A percentile compares a stretch with the other conserved stretches of the same genome.
Evolutionary conservation across 352 stramenopile genomes (phyloP).

Genomic region (Lagenidium giganteum): DNA sequence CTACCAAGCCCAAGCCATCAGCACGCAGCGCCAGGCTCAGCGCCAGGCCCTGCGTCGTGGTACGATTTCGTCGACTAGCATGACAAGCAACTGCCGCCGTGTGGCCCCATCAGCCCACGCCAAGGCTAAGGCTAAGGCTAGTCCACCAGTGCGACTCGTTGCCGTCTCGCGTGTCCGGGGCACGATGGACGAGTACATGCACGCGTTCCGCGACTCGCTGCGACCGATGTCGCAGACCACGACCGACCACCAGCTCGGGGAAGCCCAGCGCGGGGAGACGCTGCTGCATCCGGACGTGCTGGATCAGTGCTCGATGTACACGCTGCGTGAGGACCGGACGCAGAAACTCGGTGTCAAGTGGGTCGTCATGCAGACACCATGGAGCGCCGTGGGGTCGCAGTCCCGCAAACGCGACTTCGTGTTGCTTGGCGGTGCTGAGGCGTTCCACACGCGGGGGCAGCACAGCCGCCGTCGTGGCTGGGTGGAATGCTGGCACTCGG

Average conservation of each 20-base stretch:
- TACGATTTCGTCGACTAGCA: neutral
- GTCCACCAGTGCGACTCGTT: constrained; percentile 3
- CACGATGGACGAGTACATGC: constrained; percentile 24
- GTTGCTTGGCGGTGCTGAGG: constrained; percentile 28
- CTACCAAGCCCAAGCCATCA: too few species aligned
- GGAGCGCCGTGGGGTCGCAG: constrained; percentile 6
- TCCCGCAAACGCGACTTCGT: constrained; percentile 35
- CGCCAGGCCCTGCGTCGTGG: neutral
- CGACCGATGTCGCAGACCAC: neutral
- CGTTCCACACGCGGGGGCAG: constrained; percentile 19
- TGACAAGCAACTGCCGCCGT: too few species aligned
- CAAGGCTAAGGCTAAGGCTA: constrained; percentile 1
- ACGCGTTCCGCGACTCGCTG: constrained; percentile 17
- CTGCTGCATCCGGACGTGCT: constrained; percentile 13
- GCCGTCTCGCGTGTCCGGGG: constrained; percentile 13
- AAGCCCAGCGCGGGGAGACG: constrained; percentile 10
- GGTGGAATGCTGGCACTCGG: constrained; percentile 14
- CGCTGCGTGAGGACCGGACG: constrained; percentile 19
- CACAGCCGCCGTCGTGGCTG: constrained; percentile 8
- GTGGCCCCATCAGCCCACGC: too few species aligned
- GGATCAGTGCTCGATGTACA: too few species aligned
- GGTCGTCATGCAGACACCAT: constrained; percentile 23
- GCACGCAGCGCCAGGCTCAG: neutral
- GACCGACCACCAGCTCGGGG: constrained; percentile 7
- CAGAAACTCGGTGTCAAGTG: constrained; percentile 28